Conservation (phyloP, 2,329 filamentous ascomycete species). For the Penicillium expansum region DNA sequence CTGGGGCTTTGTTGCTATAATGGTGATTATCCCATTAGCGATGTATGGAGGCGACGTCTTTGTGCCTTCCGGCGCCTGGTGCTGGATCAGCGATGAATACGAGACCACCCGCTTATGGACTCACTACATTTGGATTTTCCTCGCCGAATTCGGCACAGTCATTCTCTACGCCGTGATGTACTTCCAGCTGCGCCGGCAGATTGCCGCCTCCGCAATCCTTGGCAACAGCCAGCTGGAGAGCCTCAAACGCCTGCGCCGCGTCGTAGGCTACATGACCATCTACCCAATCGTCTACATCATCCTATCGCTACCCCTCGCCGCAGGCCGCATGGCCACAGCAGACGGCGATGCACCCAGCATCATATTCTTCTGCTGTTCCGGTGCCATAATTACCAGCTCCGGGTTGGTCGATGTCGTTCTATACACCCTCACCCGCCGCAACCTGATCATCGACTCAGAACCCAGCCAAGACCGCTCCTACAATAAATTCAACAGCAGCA, state of each 20-base stretch:
- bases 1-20: slow-evolving; percentile 47
- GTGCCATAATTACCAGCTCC: slow-evolving; percentile 57
- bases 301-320: slow-evolving; percentile 62
- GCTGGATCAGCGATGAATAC: slow-evolving; percentile 48
- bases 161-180: slow-evolving; percentile 49
- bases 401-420: slow-evolving; percentile 59
- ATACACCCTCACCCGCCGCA: slow-evolving; percentile 57
- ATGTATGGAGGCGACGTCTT: slow-evolving; percentile 46
- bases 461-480: slow-evolving; percentile 39
- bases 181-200: slow-evolving; percentile 47
- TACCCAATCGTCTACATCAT: slow-evolving; percentile 56
- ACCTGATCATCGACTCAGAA: slow-evolving; percentile 54
- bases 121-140: slow-evolving; percentile 55
- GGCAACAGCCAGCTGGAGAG: slow-evolving; percentile 38
- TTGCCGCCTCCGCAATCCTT: slow-evolving; percentile 39
- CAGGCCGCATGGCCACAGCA: slow-evolving; percentile 44
- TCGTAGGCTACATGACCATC: slow-evolving; percentile 48
- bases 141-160: slow-evolving; percentile 51
- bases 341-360: slow-evolving; percentile 33
- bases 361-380: slow-evolving; percentile 52
- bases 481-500: slow-evolving; percentile 31
- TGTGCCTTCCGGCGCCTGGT: slow-evolving; percentile 53
- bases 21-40: slow-evolving; percentile 49
- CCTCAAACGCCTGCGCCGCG: slow-evolving; percentile 41
- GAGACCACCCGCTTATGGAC: slow-evolving; percentile 48